phyloP scores from a whole-genome alignment of 169 alveolate genomes.

The Cryptosporidium muris region DNA sequence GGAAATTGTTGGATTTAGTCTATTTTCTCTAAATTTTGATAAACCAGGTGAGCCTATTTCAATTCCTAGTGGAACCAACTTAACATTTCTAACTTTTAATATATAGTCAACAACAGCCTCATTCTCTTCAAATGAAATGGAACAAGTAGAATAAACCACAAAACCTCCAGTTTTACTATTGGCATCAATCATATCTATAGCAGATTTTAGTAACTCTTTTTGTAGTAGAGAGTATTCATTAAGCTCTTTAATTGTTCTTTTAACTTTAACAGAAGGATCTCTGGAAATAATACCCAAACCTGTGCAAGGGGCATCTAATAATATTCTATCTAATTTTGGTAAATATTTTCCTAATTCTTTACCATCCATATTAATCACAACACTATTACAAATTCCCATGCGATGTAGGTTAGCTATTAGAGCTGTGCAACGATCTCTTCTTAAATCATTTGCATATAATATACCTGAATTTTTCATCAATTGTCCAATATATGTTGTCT shows the following conservation, averaged over 20 bases:
- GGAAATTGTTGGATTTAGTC: conserved; percentile 88
- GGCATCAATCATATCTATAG: conserved; percentile 90
- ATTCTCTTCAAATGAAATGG: conserved; percentile 96
- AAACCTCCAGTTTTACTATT: conserved; percentile 95
- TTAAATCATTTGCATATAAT: conserved; percentile 92
- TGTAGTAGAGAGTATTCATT: conserved; percentile 92
- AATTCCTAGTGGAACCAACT: conserved; percentile 81
- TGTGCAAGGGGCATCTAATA: conserved; percentile 96
- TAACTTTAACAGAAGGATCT: conserved; percentile 92
- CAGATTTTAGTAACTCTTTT: conserved; percentile 92
- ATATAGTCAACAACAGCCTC: conserved; percentile 95
- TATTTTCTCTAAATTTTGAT: conserved; percentile 87
- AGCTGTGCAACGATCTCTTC: conserved; percentile 90
- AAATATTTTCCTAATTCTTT: conserved; percentile 85
- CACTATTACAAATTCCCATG: conserved; percentile 91
- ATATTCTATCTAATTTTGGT: conserved; percentile 91
- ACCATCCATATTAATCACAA: conserved; percentile 93
- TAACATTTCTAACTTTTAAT: conserved; percentile 85
- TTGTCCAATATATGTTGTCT: conserved; percentile 93
- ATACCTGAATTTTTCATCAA: conserved; percentile 94
- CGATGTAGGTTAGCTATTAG: conserved; percentile 91
- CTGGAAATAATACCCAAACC: conserved; percentile 96
- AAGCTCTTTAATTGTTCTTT: conserved; percentile 89
- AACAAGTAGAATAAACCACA: conserved; percentile 96
- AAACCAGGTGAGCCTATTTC: conserved; percentile 93